Evolutionary conservation across 2,329 filamentous ascomycete genomes (phyloP).

Genomic region (Exophiala oligosperma): DNA sequence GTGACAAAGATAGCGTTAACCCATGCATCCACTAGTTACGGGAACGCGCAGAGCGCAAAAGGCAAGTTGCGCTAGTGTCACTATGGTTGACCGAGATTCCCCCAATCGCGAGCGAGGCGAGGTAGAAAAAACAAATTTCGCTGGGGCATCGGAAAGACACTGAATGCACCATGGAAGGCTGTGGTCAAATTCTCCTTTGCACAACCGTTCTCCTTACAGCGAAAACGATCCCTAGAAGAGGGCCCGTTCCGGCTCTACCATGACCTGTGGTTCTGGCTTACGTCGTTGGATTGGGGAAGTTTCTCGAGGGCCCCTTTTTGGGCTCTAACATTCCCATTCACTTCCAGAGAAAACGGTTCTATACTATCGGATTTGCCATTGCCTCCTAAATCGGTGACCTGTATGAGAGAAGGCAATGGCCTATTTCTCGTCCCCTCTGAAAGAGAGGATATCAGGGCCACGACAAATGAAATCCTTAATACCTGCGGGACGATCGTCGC

Average conservation of each 20-base stretch:
- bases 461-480: not conserved
- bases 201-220: too few relatives aligned
- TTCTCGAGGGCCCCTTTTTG: too few relatives aligned
- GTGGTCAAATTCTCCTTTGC: too few relatives aligned
- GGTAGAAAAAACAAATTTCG: not conserved
- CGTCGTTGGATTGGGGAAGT: too few relatives aligned
- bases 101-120: not conserved
- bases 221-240: too few relatives aligned
- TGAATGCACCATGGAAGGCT: too few relatives aligned
- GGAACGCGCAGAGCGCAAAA: slow-evolving; percentile 2
- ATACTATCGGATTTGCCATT: not conserved
- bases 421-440: not conserved
- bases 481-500: not conserved
- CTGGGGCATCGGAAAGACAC: too few relatives aligned
- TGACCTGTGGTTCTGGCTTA: too few relatives aligned
- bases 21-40: not conserved
- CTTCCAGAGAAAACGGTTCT: not conserved
- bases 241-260: too few relatives aligned
- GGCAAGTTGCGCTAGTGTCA: not conserved
- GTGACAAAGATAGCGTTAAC: too few relatives aligned
- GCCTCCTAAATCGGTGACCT: not conserved
- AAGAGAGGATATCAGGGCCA: not conserved
- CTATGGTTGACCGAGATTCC: slow-evolving; percentile 1
- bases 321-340: not conserved
- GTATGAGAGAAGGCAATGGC: not conserved